phyloP scores from a whole-genome alignment of 169 alveolate species.

The Neospora caninum region DNA sequence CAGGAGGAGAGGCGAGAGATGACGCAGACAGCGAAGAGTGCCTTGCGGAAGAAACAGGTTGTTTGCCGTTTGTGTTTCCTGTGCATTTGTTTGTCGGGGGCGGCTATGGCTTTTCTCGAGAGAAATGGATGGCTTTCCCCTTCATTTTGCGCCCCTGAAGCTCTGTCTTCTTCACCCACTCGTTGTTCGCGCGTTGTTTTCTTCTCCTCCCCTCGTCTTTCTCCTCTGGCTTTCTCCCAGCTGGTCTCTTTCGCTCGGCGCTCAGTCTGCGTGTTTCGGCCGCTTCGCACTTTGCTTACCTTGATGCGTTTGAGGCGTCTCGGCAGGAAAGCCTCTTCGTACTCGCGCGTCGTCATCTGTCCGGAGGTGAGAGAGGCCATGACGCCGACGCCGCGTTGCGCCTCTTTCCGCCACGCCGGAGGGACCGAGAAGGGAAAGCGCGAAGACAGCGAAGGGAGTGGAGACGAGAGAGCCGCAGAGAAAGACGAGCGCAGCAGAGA shows the following conservation, averaged over 20 bases:
- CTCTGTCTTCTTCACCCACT: no score
- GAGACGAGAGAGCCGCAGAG: not conserved
- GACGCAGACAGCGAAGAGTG: not conserved
- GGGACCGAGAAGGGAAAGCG: not conserved
- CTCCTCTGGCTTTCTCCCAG: no score
- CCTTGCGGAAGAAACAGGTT: no score
- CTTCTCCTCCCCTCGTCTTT: no score
- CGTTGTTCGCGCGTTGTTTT: no score
- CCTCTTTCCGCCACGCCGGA: not conserved
- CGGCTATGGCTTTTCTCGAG: no score
- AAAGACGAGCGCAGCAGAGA: not conserved
- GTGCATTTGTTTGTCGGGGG: no score
- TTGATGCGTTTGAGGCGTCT: slow-evolving; percentile 41
- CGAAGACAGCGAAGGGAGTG: not conserved
- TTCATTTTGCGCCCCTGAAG: no score
- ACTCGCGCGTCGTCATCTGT: slow-evolving; percentile 43
- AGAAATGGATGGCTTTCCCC: no score
- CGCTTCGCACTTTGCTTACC: slow-evolving; percentile 7
- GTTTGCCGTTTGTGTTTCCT: no score
- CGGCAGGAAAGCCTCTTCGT: slow-evolving; percentile 51
- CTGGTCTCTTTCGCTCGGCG: no score
- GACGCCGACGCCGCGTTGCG: not conserved
- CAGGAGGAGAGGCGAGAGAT: not conserved
- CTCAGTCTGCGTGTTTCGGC: no score
- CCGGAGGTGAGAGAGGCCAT: slow-evolving; percentile 45